These are phyloP conservation scores for Marasmius oreades DNA, from an alignment of 1,284 basidiomycete genomes.

Conservation along the genomic window DNA sequence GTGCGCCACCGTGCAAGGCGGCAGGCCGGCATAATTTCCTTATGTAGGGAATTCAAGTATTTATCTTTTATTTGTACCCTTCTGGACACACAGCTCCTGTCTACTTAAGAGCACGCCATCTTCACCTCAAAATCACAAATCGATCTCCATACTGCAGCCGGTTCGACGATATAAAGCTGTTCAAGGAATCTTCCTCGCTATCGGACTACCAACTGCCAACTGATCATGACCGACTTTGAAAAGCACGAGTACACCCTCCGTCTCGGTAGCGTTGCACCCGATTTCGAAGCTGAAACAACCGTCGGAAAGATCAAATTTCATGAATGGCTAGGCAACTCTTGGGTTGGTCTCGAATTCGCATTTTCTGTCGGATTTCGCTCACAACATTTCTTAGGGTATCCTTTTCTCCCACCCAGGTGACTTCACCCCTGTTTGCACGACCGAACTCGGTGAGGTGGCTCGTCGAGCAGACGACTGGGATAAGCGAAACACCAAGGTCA, in stretches of 20 bases:
- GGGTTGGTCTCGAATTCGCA: conserved; percentile 41
- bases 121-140: not conserved
- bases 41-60: no score
- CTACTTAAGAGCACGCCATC: not conserved
- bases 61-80: no score
- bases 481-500: conserved; percentile 88
- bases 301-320: conserved; percentile 67
- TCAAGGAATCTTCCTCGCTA: no score
- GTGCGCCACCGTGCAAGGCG: no score
- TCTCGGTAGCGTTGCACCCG: conserved; percentile 43
- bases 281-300: conserved; percentile 71
- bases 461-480: conserved; percentile 83
- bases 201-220: no score
- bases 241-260: conserved; percentile 13
- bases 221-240: not conserved
- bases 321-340: conserved; percentile 70
- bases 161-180: not conserved
- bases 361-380: not conserved
- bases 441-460: conserved; percentile 95
- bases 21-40: no score
- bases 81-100: no score
- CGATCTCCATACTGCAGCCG: not conserved
- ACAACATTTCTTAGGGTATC: conserved; percentile 48
- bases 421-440: conserved; percentile 67
- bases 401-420: conserved; percentile 94